Base-by-base conservation (phyloP, 116 monocot species). In the Phalaenopsis hybrid region DNA sequence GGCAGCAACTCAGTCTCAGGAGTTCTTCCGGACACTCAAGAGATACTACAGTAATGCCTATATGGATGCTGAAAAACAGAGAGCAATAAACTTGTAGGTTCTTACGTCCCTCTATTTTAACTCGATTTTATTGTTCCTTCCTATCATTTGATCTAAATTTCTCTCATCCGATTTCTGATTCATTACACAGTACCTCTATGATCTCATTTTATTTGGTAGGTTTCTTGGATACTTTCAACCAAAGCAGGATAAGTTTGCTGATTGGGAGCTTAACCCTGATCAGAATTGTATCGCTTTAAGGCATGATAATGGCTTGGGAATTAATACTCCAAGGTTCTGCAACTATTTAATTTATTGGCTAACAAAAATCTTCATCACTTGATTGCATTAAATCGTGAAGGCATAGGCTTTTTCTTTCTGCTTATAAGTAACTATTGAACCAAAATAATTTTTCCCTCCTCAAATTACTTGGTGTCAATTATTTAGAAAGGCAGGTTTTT, bases 141-240 rank as follows among this genome's bases (percentile, higher is more conserved):
- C 72, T 50, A 21, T 55, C 55, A 81, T 43, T 57, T 51, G 25
- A 25, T 77, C 37, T 75, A 8, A 70, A 81, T 78, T 23, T 55
- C 34, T 20, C 65, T 16, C 6, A 69, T 77, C 51, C 1, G 13
- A 50, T 77, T 77, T 68, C 5, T 16, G 63, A n/a, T 21, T 33
- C 5, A 18, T 46, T 65, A 21, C 11, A 74, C 33, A 8, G 18
- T 85, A 34, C 15, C 28, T 16, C 46, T 68, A 69, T 44, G 10
- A 67, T 78, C 68, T 9, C 33, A 18, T 83, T 50, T 46, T 34
- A 44, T 50, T 83, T 79, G 79, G 20, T 81, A 94, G 94, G 69
- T 94, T 94, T 78, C 72, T 94, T 80, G 94, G 94, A 67, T 81
- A 94, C 85, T 94, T 92, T 74, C 92, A 89, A 70, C 90, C 94